Percentiles rank a stretch among this genome's conserved stretches.
phyloP scores from a whole-genome alignment of 164 flowering plant genomes.

The Buxus sempervirens region DNA sequence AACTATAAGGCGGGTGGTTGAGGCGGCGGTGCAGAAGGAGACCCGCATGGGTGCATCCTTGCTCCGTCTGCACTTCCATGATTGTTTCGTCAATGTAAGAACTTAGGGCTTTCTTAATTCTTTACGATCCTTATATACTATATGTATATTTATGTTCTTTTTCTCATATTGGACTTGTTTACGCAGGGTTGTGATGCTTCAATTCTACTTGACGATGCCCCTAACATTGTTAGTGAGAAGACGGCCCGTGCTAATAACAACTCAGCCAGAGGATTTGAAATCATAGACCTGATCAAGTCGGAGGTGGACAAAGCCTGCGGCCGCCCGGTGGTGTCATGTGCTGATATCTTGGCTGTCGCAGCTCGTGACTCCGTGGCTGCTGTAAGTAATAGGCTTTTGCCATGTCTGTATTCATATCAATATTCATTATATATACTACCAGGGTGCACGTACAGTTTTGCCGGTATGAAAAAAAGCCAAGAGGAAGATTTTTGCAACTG shows the following conservation, averaged over 20 bases:
- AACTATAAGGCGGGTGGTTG: conserved; percentile 24
- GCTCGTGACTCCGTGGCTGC: conserved; percentile 34
- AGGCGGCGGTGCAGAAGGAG: conserved; percentile 28
- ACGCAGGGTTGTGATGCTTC: conserved; percentile 13
- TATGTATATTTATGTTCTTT: too few species aligned
- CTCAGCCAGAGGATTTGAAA: conserved; percentile 28
- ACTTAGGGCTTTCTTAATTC: too few species aligned
- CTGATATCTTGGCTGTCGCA: conserved; percentile 38
- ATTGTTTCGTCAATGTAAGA: conserved; percentile 37
- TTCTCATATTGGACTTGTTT: background rate
- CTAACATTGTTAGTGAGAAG: background rate
- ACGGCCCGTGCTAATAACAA: conserved; percentile 17
- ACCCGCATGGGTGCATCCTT: conserved; percentile 45
- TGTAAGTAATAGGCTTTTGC: conserved; percentile 16
- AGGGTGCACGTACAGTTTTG: too few species aligned
- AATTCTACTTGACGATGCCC: background rate
- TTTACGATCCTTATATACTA: too few species aligned
- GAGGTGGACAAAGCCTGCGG: conserved; percentile 23
- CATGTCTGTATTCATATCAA: too few species aligned
- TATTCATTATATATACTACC: too few species aligned
- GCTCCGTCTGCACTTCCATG: conserved; percentile 45
- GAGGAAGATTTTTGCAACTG: too few species aligned
- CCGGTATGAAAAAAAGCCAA: too few species aligned
- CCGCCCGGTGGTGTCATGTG: conserved; percentile 32
- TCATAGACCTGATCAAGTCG: conserved; percentile 27